A percentile compares a stretch with the other conserved stretches of the same genome.
Evolutionary conservation across 2,329 filamentous ascomycete genomes (phyloP).

Genomic region (Curvularia hawaiiensis): DNA sequence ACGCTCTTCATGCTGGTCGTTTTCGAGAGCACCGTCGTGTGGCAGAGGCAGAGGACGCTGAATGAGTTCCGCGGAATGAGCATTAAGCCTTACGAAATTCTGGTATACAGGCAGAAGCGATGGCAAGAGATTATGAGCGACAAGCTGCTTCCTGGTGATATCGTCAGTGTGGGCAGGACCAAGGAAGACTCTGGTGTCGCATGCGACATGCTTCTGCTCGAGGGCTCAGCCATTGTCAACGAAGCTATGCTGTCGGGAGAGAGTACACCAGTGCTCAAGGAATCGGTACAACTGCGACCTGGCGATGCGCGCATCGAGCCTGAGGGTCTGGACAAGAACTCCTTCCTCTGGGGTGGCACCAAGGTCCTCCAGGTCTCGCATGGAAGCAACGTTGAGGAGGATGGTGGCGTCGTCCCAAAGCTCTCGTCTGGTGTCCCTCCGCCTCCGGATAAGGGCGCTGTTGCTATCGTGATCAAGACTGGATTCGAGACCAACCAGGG

Average conservation of each 20-base stretch:
- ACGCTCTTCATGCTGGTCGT: conserved; percentile 97
- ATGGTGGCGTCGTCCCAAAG: conserved; percentile 62
- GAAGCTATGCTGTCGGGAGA: conserved; percentile 99
- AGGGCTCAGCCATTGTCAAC: conserved; percentile 96
- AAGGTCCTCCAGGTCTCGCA: conserved; percentile 97
- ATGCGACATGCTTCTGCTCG: conserved; percentile 94
- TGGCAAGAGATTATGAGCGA: conserved; percentile 92
- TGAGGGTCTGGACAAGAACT: conserved; percentile 93
- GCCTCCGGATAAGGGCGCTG: conserved; percentile 91
- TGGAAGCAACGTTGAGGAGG: conserved; percentile 75
- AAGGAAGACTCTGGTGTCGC: conserved; percentile 97
- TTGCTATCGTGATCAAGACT: conserved; percentile 95
- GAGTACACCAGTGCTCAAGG: conserved; percentile 94
- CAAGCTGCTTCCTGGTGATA: conserved; percentile 87
- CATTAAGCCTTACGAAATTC: conserved; percentile 97
- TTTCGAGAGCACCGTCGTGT: conserved; percentile 98
- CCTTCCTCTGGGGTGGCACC: conserved; percentile 95
- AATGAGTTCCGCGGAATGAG: conserved; percentile 99
- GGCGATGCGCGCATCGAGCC: conserved; percentile 79
- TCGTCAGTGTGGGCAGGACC: conserved; percentile 89
- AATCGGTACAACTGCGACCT: conserved; percentile 90
- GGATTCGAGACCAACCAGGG: conserved; percentile 99
- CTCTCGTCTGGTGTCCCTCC: conserved; percentile 76
- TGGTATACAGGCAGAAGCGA: conserved; percentile 83
- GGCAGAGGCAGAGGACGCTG: conserved; percentile 95